These are phyloP conservation scores for Penicillium pancosmium DNA, from an alignment of 495 filamentous ascomycete genomes.

Conservation along the genomic window DNA sequence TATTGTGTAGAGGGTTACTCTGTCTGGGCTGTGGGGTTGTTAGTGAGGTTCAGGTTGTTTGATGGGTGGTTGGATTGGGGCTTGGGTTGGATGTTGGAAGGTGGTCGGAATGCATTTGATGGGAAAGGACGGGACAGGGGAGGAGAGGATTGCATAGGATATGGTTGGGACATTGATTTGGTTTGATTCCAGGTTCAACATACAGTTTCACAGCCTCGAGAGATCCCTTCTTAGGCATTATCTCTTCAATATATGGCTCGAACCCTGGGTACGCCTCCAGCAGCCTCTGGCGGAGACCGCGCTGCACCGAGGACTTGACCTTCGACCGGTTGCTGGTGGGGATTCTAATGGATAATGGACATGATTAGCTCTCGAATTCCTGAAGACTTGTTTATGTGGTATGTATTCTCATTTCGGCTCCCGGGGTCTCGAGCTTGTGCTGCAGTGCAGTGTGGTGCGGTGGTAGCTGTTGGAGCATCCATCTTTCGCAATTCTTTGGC, in stretches of 20 bases:
- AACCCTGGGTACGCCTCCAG: constrained; percentile 84
- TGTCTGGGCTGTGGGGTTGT: constrained; percentile 65
- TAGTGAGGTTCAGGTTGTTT: no score
- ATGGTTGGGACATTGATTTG: not conserved
- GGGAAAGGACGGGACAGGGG: no score
- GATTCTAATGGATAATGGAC: constrained; percentile 55
- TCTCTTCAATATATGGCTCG: constrained; percentile 86
- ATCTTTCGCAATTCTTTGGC: no score
- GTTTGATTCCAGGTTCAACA: constrained; percentile 1
- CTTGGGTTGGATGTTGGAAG: no score
- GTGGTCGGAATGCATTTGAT: no score
- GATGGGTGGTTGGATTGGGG: no score
- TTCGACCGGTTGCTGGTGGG: constrained; percentile 82
- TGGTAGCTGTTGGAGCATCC: not conserved
- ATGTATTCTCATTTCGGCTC: not conserved
- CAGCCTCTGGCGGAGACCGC: constrained; percentile 78
- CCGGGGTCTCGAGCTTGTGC: not conserved
- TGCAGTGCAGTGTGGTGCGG: not conserved
- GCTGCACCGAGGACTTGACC: constrained; percentile 95
- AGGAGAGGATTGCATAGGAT: not conserved
- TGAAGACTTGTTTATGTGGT: not conserved
- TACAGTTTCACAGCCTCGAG: constrained; percentile 87
- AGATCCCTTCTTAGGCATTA: constrained; percentile 94
- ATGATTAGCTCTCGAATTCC: constrained; percentile 19
- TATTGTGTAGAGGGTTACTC: constrained; percentile 82